A percentile compares a stretch with the other conserved stretches of the same genome.
Conservation (phyloP, 495 filamentous ascomycete species). For the Tuber calosporum region DNA sequence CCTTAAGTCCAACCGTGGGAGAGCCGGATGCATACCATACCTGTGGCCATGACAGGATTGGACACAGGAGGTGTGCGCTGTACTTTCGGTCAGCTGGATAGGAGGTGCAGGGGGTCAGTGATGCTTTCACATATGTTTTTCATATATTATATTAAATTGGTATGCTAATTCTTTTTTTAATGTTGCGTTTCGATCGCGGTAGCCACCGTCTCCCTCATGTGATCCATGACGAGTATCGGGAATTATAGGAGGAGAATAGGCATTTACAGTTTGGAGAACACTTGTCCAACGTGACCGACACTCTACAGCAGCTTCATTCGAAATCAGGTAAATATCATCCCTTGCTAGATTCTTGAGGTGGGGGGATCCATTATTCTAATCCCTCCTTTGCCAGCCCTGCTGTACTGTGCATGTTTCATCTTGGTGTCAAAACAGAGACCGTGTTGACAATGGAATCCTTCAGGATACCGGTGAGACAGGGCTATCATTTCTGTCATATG, state of each 20-base stretch:
- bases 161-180: neutral
- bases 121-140: neutral
- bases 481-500: neutral
- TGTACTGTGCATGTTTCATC: neutral
- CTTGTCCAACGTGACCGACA: neutral
- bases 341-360: neutral
- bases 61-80: neutral
- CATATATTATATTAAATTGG: no score
- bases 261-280: neutral
- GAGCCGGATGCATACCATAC: neutral
- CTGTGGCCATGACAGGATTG: neutral
- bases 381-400: neutral
- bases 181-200: neutral
- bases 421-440: neutral
- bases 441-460: neutral
- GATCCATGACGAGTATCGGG: neutral
- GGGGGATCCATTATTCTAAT: neutral
- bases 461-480: neutral
- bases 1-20: neutral
- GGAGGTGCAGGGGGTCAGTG: neutral
- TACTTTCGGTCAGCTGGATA: neutral
- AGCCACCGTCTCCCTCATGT: neutral
- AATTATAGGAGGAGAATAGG: neutral
- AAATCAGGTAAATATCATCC: neutral
- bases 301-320: no score